Evolutionary conservation across 2,329 filamentous ascomycete species (phyloP).

Genomic region (Colletotrichum limetticola): DNA sequence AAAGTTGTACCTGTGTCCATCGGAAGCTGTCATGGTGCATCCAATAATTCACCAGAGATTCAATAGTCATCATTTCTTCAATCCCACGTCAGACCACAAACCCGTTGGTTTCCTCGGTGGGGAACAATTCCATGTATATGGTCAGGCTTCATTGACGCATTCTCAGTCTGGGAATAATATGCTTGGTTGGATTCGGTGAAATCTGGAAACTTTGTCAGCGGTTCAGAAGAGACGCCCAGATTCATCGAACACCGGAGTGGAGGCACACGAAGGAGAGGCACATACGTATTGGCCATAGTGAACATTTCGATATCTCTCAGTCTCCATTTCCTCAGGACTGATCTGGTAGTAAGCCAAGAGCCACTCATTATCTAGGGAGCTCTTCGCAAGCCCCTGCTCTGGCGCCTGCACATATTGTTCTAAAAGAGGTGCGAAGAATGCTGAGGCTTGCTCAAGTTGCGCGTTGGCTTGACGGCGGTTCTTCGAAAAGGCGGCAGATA

Average conservation of each 20-base stretch:
- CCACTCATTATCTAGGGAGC: constrained; percentile 16
- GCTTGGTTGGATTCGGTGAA: constrained; percentile 16
- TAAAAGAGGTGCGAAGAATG: constrained; percentile 14
- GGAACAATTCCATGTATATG: too few species aligned
- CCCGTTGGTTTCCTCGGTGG: too few species aligned
- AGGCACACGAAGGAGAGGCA: neutral
- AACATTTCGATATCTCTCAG: constrained; percentile 17
- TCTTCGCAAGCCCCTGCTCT: neutral
- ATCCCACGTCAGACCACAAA: too few species aligned
- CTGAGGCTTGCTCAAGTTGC: constrained; percentile 7
- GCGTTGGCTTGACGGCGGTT: constrained; percentile 21
- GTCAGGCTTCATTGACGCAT: neutral
- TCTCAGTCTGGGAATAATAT: constrained; percentile 7
- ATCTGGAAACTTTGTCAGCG: neutral
- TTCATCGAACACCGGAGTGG: too few species aligned
- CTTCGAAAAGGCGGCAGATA: constrained; percentile 19
- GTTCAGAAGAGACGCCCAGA: neutral
- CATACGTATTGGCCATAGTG: constrained; percentile 30
- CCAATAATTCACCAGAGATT: too few species aligned
- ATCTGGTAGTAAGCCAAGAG: constrained; percentile 5
- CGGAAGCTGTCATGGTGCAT: too few species aligned
- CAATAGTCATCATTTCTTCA: too few species aligned
- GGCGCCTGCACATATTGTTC: constrained; percentile 5
- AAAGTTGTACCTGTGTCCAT: too few species aligned
- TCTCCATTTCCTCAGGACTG: constrained; percentile 15